phyloP scores from a whole-genome alignment of 2,329 filamentous ascomycete species.

The Penicillium freii region DNA sequence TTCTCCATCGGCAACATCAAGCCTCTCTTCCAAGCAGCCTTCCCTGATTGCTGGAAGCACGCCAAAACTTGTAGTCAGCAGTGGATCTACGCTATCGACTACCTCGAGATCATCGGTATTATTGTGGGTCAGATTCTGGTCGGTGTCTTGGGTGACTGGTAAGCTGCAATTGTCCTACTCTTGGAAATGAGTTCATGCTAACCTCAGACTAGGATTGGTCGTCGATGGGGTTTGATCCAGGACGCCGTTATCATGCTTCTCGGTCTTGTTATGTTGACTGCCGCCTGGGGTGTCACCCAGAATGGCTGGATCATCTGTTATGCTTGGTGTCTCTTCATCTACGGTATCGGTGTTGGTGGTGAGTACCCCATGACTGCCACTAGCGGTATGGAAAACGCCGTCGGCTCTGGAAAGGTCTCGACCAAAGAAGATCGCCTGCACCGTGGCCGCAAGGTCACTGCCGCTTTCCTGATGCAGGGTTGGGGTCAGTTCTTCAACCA shows the following conservation, averaged over 20 bases:
- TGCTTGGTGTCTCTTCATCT: conserved; percentile 91
- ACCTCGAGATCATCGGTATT: conserved; percentile 91
- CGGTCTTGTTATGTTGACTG: conserved; percentile 86
- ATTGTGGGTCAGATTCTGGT: conserved; percentile 90
- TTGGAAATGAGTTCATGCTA: not conserved
- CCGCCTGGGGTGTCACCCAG: conserved; percentile 80
- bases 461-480: conserved; percentile 96
- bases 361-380: conserved; percentile 98
- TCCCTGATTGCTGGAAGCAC: conserved; percentile 73
- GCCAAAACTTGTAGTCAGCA: conserved; percentile 67
- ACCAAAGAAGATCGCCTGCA: conserved; percentile 91
- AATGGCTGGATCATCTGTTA: conserved; percentile 98
- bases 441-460: conserved; percentile 91
- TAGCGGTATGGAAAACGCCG: conserved; percentile 87
- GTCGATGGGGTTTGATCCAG: conserved; percentile 93
- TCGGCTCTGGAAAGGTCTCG: conserved; percentile 80
- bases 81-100: conserved; percentile 82
- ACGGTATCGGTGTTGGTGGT: conserved; percentile 66
- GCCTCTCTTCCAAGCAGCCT: conserved; percentile 73
- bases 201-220: conserved; percentile 65
- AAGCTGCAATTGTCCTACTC: conserved; percentile 18
- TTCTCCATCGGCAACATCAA: conserved; percentile 95
- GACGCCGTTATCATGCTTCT: conserved; percentile 93
- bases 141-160: conserved; percentile 73
- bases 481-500: conserved; percentile 98